Evolutionary conservation across 495 filamentous ascomycete species (phyloP).

Genomic region (Durotheca rogersii): DNA sequence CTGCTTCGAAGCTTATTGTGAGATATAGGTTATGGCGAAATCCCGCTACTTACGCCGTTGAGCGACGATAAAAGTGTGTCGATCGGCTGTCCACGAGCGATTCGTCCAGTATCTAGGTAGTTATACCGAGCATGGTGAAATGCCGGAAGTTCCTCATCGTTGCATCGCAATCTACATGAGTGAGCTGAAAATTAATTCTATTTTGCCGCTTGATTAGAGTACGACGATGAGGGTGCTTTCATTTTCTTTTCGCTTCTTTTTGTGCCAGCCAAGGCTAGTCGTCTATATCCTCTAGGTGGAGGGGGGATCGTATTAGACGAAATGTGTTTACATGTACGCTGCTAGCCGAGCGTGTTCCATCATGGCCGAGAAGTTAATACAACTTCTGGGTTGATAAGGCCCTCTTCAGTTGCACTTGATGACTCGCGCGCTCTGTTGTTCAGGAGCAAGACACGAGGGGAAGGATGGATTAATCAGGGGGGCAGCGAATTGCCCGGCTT

Average conservation of each 20-base stretch:
- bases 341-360: no score
- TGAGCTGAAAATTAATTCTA: constrained; percentile 11
- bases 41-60: neutral
- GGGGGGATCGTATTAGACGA: no score
- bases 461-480: no score
- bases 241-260: no score
- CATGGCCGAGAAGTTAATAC: no score
- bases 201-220: constrained; percentile 11
- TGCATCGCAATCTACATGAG: constrained; percentile 24
- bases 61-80: neutral
- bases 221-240: neutral
- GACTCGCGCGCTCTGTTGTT: no score
- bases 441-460: no score
- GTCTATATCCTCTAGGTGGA: no score
- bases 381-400: no score
- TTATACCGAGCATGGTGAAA: constrained; percentile 22
- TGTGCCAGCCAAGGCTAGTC: no score
- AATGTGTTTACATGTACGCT: no score
- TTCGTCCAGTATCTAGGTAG: constrained; percentile 1
- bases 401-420: no score
- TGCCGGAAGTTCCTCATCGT: constrained; percentile 12
- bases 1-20: neutral
- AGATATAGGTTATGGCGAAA: neutral
- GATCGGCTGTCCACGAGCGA: neutral
- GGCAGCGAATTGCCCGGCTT: neutral